Evolutionary conservation across 495 filamentous ascomycete genomes (phyloP), one percentile per base, ranked within the genome.

Genomic region (Melanomma pulvis-pyrius): DNA sequence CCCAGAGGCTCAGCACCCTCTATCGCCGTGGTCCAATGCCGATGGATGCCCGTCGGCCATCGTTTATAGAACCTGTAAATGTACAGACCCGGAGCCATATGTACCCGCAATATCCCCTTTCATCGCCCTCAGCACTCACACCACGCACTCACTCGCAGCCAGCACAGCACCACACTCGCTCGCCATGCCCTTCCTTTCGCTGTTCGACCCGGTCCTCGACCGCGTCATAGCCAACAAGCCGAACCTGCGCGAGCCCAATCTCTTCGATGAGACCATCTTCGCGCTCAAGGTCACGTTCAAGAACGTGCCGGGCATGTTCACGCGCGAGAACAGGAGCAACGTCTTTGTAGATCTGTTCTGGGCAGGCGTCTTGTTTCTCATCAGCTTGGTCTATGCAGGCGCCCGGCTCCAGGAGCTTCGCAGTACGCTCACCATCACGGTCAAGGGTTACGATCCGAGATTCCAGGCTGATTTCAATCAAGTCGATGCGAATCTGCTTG

Each of bases 401-500:
- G 29, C 25, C 1, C 30, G 24, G 11, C 28, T 55, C 6, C 24
- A 21, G 24, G 29, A 34, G 15, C 52, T 21, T 30, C 24, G 52
- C 8, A 55, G 52, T 30, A 21, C 24, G 24, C 29, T 55, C 52
- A 55, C 25, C 6, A 34, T 55, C 25, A 9, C 29, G 5, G 32
- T 55, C 25, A 4, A 11, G 22, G 52, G 52, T 5, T 25, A 32
- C 52, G 29, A 44, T 44, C 39, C 39, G n/a, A 44, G 39, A 44
- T 44, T 44, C 39, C 39, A 44, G 52, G 29, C 29, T 21, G 52
- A 55, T 34, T 55, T 55, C 29, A 55, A 30, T 9, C 12, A 34
- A 25, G 39, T 44, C 39, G 39, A 44, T 44, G 39, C 39, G 39
- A 44, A 12, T 44, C 39, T 44, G 5, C 39, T 55, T 4, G 29